Evolutionary conservation across 1,284 basidiomycete species (phyloP).

Genomic region (Ustilago cynodontis): DNA sequence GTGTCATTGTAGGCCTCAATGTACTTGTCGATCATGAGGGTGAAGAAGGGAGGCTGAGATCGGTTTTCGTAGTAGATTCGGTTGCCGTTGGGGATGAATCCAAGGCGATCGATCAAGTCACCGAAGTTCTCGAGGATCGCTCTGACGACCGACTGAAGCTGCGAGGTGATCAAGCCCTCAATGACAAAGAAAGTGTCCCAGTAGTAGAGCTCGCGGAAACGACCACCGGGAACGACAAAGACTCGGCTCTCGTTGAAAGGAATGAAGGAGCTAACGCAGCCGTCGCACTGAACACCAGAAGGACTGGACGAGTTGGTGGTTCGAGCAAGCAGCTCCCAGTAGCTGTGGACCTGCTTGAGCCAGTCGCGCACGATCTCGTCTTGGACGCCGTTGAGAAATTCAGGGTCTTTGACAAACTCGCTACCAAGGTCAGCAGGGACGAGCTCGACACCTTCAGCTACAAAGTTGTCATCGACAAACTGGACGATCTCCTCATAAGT

Average conservation of each 20-base stretch:
- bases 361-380: constrained; percentile 81
- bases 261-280: constrained; percentile 85
- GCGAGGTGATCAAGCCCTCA: constrained; percentile 82
- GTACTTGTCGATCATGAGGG: constrained; percentile 79
- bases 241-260: constrained; percentile 82
- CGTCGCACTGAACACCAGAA: constrained; percentile 71
- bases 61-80: constrained; percentile 84
- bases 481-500: constrained; percentile 73
- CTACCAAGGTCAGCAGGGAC: constrained; percentile 75
- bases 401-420: constrained; percentile 76
- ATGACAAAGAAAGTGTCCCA: constrained; percentile 60
- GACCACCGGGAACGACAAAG: constrained; percentile 86
- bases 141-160: constrained; percentile 80
- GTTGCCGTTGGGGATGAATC: constrained; percentile 93
- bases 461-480: constrained; percentile 83
- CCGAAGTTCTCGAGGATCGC: constrained; percentile 71
- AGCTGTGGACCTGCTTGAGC: constrained; percentile 81
- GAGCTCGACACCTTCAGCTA: constrained; percentile 86
- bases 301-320: constrained; percentile 80
- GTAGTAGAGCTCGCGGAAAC: constrained; percentile 74
- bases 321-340: constrained; percentile 84
- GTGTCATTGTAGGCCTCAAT: constrained; percentile 76
- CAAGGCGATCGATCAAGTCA: constrained; percentile 94
- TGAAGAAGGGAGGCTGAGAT: constrained; percentile 83
- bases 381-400: constrained; percentile 80